These are phyloP conservation scores for Glutinoglossum americanum DNA, from an alignment of 495 filamentous ascomycete genomes.

Conservation along the genomic window DNA sequence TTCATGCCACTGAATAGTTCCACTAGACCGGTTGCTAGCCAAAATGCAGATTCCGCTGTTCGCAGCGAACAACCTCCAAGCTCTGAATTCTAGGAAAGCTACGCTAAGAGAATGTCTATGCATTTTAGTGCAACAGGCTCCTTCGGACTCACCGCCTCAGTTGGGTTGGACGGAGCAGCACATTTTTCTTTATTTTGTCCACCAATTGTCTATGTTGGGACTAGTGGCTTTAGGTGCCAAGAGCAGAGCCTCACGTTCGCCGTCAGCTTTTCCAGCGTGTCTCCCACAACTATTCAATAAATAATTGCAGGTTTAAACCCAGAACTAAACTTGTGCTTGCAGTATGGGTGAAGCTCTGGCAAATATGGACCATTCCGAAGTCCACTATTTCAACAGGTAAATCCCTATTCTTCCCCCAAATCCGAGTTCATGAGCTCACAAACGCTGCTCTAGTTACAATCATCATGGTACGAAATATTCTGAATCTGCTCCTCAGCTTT, in stretches of 20 bases:
- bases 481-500: slow-evolving; percentile 7
- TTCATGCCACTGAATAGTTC: too few species aligned
- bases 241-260: background rate
- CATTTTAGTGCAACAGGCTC: too few species aligned
- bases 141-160: too few species aligned
- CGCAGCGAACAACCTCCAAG: too few species aligned
- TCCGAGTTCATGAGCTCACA: background rate
- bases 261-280: background rate
- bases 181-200: too few species aligned
- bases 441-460: slow-evolving; percentile 45
- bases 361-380: slow-evolving; percentile 65
- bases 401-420: slow-evolving; percentile 15
- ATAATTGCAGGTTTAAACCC: background rate
- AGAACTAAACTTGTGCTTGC: background rate
- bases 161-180: background rate
- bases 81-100: too few species aligned
- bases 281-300: background rate
- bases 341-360: slow-evolving; percentile 23
- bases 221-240: background rate
- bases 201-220: background rate
- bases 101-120: too few species aligned
- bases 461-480: slow-evolving; percentile 54
- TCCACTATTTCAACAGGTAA: slow-evolving; percentile 93
- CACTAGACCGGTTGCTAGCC: too few species aligned
- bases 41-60: too few species aligned